Evolutionary conservation across 305 asterid genomes (phyloP).

Genomic region (Rubia tinctorum): DNA sequence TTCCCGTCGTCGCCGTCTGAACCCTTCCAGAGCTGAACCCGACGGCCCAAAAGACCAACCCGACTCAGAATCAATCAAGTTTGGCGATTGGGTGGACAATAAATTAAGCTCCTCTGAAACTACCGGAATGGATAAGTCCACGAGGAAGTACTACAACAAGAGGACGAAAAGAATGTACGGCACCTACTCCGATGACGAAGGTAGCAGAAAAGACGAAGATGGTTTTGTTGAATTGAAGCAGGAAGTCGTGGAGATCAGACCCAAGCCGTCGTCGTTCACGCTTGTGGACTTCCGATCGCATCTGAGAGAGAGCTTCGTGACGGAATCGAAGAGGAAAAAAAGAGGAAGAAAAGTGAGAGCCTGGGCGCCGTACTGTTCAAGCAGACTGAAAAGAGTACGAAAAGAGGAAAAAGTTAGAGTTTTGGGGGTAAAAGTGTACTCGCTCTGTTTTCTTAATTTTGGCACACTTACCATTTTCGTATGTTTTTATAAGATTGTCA

Average conservation of each 20-base stretch:
- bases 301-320: constrained; percentile 33
- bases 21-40: constrained; percentile 32
- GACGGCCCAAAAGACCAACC: constrained; percentile 23
- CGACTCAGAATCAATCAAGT: constrained; percentile 46
- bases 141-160: constrained; percentile 70
- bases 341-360: too few relatives aligned
- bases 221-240: constrained; percentile 77
- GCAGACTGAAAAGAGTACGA: too few relatives aligned
- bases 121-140: constrained; percentile 52
- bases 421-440: too few relatives aligned
- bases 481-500: too few relatives aligned
- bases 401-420: too few relatives aligned
- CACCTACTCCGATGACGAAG: constrained; percentile 47
- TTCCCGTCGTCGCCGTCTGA: constrained; percentile 30
- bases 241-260: constrained; percentile 54
- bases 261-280: constrained; percentile 27
- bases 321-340: constrained; percentile 39
- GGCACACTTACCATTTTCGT: too few relatives aligned
- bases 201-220: constrained; percentile 27
- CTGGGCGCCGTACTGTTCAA: too few relatives aligned
- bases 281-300: constrained; percentile 33
- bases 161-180: constrained; percentile 78
- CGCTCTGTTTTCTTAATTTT: too few relatives aligned
- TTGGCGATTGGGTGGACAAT: constrained; percentile 78
- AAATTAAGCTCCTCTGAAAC: constrained; percentile 30